These are phyloP conservation scores for Miscanthus lutarioriparius DNA, from an alignment of 176 grass and related monocot species.

Conservation along the genomic window DNA sequence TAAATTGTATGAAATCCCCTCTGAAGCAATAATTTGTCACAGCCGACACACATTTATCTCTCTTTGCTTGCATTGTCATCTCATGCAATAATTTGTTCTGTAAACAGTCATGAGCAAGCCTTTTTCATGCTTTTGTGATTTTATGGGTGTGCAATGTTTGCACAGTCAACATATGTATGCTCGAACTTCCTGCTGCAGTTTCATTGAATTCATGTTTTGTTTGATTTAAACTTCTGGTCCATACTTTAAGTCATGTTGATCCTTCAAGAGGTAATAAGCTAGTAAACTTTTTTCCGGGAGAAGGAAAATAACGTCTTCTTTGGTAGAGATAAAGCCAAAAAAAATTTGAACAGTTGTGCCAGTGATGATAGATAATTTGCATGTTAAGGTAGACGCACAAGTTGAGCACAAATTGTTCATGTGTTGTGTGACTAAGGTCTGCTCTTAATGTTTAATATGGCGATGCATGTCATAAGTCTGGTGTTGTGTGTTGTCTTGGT, in stretches of 20 bases:
- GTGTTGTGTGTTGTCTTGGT: background rate
- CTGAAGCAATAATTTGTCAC: background rate
- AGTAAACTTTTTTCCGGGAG: background rate
- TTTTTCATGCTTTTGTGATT: conserved; percentile 14
- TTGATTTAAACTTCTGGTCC: background rate
- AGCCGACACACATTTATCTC: background rate
- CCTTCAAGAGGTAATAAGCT: background rate
- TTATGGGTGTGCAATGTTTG: background rate
- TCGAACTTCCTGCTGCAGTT: background rate
- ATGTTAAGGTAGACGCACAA: background rate
- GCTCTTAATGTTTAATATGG: background rate
- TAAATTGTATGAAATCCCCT: background rate
- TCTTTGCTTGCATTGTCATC: background rate
- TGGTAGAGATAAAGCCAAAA: conserved; percentile 13
- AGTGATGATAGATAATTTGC: background rate
- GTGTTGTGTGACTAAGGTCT: background rate
- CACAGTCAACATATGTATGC: background rate
- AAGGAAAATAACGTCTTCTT: background rate
- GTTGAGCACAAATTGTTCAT: background rate
- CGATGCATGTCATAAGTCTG: background rate
- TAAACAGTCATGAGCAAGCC: background rate
- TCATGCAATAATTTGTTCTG: background rate
- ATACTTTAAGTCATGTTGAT: background rate
- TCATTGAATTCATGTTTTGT: background rate
- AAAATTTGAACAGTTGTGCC: background rate